Evolutionary conservation across 2,329 filamentous ascomycete genomes (phyloP), one percentile per base, ranked within the genome.

Genomic region (Fulvia fulva): DNA sequence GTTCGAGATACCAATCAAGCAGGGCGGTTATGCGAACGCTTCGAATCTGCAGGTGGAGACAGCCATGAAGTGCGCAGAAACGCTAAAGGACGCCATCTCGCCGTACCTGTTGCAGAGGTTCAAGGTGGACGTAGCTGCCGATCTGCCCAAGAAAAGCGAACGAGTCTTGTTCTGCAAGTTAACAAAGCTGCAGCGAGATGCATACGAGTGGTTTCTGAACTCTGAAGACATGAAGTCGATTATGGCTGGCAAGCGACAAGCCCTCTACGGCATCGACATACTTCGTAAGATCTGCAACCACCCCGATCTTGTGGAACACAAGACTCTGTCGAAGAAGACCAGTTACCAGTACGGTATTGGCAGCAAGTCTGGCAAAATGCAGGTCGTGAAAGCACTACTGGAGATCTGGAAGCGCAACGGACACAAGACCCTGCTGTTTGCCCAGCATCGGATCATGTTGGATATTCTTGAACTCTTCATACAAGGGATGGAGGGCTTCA

Each of bases 271-370:
- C 7, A 91, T 99, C 62, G 92, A 97, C 67, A 88, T 92, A 25
- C 78, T 99, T 41, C 87, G 94, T 53, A 99, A 99, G 74, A 93
- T 99, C 55, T 97, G 93, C 78, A 99, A 99, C 63, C 95, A 99
- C 68, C 94, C 95, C 0, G 94, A 99, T 75, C 79, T 99, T 1
- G 78, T 88, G 1, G 86, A 94, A 66, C 89, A 86, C 66, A 83
- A 82, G 66, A 76, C 78, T 0, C 65, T 83, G 21, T 80, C 81
- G 0, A 76, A 78, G 55, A 87, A 88, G 65, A 70, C 80, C 1
- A 85, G 82, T 11, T 92, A 93, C 65, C 81, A 86, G 51, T 97
- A 92, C 77, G 94, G 94, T 3, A 85, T 81, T 61, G 82, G 86
- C 0, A 82, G 81, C 50, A 89, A 92, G 67, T 97, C 93, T 2